A percentile compares a stretch with the other conserved stretches of the same genome.
Conservation (phyloP, 2,329 filamentous ascomycete species). For the Shiraia sp. region DNA sequence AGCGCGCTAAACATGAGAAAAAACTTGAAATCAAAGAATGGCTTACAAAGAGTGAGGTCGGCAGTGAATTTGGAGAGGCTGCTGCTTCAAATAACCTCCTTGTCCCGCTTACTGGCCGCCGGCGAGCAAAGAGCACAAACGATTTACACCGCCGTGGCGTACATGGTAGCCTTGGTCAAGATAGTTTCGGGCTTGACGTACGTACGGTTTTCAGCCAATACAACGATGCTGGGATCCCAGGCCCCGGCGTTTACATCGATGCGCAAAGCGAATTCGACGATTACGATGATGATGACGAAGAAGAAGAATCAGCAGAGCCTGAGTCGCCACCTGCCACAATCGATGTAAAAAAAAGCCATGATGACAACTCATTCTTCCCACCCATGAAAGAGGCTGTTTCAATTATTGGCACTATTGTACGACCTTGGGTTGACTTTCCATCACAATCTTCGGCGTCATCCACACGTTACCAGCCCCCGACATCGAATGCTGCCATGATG, state of each 20-base stretch:
- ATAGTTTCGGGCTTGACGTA: constrained; percentile 37
- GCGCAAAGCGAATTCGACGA: constrained; percentile 45
- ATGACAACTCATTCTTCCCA: constrained; percentile 39
- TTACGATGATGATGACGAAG: constrained; percentile 40
- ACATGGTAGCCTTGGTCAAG: constrained; percentile 25
- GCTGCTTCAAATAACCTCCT: constrained; percentile 27
- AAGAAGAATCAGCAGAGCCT: constrained; percentile 30
- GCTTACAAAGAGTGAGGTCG: constrained; percentile 52
- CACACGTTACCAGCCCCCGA: constrained; percentile 53
- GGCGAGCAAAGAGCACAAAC: constrained; percentile 54
- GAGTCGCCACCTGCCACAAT: constrained; percentile 43
- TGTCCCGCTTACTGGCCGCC: constrained; percentile 39
- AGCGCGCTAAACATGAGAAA: constrained; percentile 53
- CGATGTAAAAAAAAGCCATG: constrained; percentile 28
- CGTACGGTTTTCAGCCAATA: constrained; percentile 33
- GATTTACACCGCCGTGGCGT: constrained; percentile 35
- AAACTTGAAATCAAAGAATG: constrained; percentile 59
- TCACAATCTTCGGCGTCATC: constrained; percentile 36
- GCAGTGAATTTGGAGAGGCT: constrained; percentile 53
- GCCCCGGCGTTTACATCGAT: constrained; percentile 53
- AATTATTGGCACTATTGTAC: constrained; percentile 30
- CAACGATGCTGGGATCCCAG: constrained; percentile 52
- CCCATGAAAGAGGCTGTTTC: constrained; percentile 21
- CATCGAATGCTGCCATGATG: constrained; percentile 60
- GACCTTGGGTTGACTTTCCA: constrained; percentile 56